Conservation (phyloP, 2,329 filamentous ascomycete genomes). For the Thielaviopsis ethacetica region DNA sequence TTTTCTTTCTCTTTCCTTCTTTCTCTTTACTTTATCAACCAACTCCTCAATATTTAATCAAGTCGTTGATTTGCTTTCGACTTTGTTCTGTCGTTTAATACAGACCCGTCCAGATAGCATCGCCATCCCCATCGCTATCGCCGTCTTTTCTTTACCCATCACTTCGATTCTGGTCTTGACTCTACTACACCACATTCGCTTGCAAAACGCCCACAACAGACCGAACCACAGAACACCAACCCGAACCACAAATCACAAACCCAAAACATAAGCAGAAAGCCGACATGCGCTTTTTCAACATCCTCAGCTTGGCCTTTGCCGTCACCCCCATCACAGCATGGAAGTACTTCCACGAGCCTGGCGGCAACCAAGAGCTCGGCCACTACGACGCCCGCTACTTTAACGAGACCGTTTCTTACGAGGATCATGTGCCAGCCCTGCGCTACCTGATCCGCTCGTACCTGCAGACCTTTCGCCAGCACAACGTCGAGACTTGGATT, state of each 20-base stretch:
- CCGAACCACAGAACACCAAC: neutral
- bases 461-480: slow-evolving; percentile 45
- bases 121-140: too few relatives aligned
- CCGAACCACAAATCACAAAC: neutral
- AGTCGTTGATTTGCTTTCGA: neutral
- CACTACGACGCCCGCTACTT: slow-evolving; percentile 67
- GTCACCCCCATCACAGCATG: slow-evolving; percentile 8
- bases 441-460: slow-evolving; percentile 59
- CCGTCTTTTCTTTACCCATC: too few relatives aligned
- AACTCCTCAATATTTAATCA: neutral
- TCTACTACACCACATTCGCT: too few relatives aligned
- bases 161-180: too few relatives aligned
- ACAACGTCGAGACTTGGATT: slow-evolving; percentile 67
- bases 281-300: slow-evolving; percentile 11
- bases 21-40: neutral
- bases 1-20: neutral
- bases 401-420: slow-evolving; percentile 43
- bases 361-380: slow-evolving; percentile 39
- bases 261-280: neutral
- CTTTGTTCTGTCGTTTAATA: neutral
- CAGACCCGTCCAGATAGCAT: neutral
- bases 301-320: slow-evolving; percentile 8
- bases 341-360: slow-evolving; percentile 54
- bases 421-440: slow-evolving; percentile 48
- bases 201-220: neutral